Conservation (phyloP, 2,329 filamentous ascomycete genomes). For the Hansfordia pulvinata region DNA sequence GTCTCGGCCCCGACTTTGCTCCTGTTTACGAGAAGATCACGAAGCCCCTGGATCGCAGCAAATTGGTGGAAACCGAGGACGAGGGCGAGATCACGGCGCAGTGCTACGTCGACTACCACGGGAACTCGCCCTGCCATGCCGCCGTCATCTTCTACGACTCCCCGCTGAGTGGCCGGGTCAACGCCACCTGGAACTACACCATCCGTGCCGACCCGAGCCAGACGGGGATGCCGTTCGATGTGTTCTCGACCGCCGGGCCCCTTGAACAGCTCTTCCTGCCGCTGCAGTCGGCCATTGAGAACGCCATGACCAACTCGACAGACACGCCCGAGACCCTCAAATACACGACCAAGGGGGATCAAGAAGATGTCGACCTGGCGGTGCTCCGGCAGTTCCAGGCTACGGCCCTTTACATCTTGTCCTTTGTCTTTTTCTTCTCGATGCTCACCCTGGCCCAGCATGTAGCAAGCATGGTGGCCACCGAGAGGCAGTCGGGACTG, state of each 20-base stretch:
- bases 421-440: slow-evolving; percentile 54
- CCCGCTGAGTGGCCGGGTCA: slow-evolving; percentile 38
- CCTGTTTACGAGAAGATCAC: slow-evolving; percentile 10
- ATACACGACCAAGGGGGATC: slow-evolving; percentile 14
- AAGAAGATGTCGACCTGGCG: slow-evolving; percentile 37
- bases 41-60: slow-evolving; percentile 7
- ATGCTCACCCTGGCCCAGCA: slow-evolving; percentile 61
- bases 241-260: slow-evolving; percentile 43
- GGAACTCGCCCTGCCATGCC: slow-evolving; percentile 58
- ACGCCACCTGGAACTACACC: slow-evolving; percentile 56
- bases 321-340: slow-evolving; percentile 6
- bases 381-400: slow-evolving; percentile 46
- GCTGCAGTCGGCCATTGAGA: slow-evolving; percentile 38
- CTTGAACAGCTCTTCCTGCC: slow-evolving; percentile 53
- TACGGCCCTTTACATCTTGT: slow-evolving; percentile 50
- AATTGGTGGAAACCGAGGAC: slow-evolving; percentile 6
- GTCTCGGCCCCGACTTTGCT: slow-evolving; percentile 10
- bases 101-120: slow-evolving; percentile 23
- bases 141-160: slow-evolving; percentile 61
- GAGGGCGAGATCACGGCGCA: slow-evolving; percentile 6
- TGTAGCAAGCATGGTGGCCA: slow-evolving; percentile 54
- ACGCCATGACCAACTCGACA: slow-evolving; percentile 11
- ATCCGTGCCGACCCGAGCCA: slow-evolving; percentile 47
- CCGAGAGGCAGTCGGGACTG: slow-evolving; percentile 57
- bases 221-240: slow-evolving; percentile 40